A percentile compares a stretch with the other conserved stretches of the same genome.
Conservation (phyloP, 1,139 yeast species). For the Geotrichum reessii region DNA sequence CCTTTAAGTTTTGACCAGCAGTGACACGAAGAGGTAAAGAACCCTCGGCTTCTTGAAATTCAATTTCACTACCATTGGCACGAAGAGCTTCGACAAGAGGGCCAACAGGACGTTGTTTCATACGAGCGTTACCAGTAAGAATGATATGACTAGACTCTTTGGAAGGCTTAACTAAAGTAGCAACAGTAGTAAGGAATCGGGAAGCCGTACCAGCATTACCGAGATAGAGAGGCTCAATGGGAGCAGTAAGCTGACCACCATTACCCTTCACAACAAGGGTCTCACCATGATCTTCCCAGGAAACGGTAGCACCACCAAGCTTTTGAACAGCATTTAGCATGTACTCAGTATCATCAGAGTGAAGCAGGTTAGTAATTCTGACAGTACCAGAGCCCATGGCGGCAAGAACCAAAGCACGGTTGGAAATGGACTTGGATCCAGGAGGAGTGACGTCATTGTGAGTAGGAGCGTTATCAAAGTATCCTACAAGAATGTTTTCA, state of each 20-base stretch:
- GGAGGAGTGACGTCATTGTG: conserved; percentile 69
- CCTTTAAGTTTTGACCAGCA: conserved; percentile 68
- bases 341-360: conserved; percentile 91
- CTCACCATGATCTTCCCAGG: conserved; percentile 78
- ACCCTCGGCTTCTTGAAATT: conserved; percentile 69
- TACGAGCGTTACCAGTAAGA: conserved; percentile 90
- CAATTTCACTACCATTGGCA: conserved; percentile 68
- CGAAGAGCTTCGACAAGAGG: conserved; percentile 90
- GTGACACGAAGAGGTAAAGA: conserved; percentile 74
- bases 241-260: conserved; percentile 67
- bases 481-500: conserved; percentile 63
- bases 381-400: conserved; percentile 87
- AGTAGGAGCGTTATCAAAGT: conserved; percentile 40
- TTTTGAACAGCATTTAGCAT: conserved; percentile 83
- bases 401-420: conserved; percentile 87
- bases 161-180: conserved; percentile 57
- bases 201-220: conserved; percentile 99
- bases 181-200: conserved; percentile 86
- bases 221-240: conserved; percentile 63
- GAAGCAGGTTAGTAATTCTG: conserved; percentile 74
- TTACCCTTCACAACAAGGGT: conserved; percentile 81
- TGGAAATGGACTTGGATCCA: conserved; percentile 94
- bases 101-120: conserved; percentile 97
- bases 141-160: conserved; percentile 46
- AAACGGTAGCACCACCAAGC: conserved; percentile 74